These are phyloP conservation scores for Citeromyces hawaiiensis DNA, from an alignment of 1,139 yeast genomes.

Conservation along the genomic window DNA sequence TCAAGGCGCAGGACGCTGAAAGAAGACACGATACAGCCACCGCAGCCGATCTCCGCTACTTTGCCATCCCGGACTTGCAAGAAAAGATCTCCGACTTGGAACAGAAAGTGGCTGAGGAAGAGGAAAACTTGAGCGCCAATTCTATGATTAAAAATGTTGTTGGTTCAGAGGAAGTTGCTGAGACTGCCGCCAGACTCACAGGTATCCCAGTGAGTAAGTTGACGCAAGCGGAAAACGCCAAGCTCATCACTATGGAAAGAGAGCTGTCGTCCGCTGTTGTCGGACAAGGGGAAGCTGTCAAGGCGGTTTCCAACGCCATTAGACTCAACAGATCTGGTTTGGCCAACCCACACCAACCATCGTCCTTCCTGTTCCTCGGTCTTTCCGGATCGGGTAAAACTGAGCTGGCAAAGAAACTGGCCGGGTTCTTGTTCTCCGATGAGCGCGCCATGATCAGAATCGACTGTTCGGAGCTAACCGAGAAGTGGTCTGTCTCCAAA, in stretches of 20 bases:
- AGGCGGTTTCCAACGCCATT: conserved; percentile 90
- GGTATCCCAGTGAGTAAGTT: conserved; percentile 98
- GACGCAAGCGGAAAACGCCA: conserved; percentile 89
- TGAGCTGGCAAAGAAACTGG: conserved; percentile 90
- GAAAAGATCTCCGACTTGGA: conserved; percentile 69
- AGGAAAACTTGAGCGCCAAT: conserved; percentile 39
- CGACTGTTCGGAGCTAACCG: conserved; percentile 93
- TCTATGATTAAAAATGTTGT: conserved; percentile 79
- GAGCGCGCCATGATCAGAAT: conserved; percentile 94
- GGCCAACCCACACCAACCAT: conserved; percentile 92
- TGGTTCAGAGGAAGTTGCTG: conserved; percentile 86
- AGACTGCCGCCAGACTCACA: conserved; percentile 92
- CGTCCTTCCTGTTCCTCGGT: conserved; percentile 90
- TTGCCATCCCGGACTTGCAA: conserved; percentile 90
- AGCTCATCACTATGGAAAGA: conserved; percentile 88
- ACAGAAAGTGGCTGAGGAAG: conserved; percentile 61
- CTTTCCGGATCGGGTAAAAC: conserved; percentile 98
- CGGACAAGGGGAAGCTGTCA: conserved; percentile 93
- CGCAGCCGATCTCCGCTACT: conserved; percentile 91
- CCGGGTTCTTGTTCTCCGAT: conserved; percentile 91
- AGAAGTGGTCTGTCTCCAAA: conserved; percentile 91
- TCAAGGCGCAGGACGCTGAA: conserved; percentile 91
- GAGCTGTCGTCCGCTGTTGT: conserved; percentile 75
- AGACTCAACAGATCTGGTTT: conserved; percentile 92
- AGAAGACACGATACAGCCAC: conserved; percentile 91